Evolutionary conservation across 352 stramenopile species (phyloP).

Genomic region (Phytopythium vexans): DNA sequence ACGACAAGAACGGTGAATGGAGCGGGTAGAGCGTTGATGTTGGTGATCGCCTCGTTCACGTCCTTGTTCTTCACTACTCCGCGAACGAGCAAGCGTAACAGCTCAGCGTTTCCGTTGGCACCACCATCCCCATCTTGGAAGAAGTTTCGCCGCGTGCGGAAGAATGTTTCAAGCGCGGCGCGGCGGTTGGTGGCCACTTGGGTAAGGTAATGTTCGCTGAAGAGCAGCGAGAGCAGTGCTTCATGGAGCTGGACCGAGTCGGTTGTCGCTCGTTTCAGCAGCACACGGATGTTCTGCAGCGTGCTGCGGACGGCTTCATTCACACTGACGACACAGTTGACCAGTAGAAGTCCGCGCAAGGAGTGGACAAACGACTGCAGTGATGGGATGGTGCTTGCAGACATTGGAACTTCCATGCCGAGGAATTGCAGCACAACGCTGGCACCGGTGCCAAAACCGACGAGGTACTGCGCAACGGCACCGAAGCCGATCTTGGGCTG

Average conservation of each 20-base stretch:
- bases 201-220: constrained; percentile 64
- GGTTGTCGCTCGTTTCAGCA: constrained; percentile 9
- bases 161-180: constrained; percentile 47
- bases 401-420: constrained; percentile 36
- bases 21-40: constrained; percentile 16
- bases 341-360: constrained; percentile 47
- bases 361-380: constrained; percentile 40
- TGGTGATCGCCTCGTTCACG: constrained; percentile 16
- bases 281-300: constrained; percentile 15
- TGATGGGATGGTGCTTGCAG: constrained; percentile 3
- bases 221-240: constrained; percentile 33
- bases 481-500: constrained; percentile 67
- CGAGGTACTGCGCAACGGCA: constrained; percentile 59
- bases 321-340: constrained; percentile 39
- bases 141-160: constrained; percentile 41
- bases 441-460: constrained; percentile 59
- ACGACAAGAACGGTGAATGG: constrained; percentile 55
- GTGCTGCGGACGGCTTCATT: constrained; percentile 21
- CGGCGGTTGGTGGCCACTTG: constrained; percentile 43
- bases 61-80: constrained; percentile 45
- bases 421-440: constrained; percentile 49
- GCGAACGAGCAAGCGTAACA: constrained; percentile 38
- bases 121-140: constrained; percentile 18
- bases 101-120: constrained; percentile 14
- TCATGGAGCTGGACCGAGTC: constrained; percentile 46